A percentile compares a stretch with the other conserved stretches of the same genome.
Conservation (phyloP, 306 rosid species). For the Cucurbita pepo region DNA sequence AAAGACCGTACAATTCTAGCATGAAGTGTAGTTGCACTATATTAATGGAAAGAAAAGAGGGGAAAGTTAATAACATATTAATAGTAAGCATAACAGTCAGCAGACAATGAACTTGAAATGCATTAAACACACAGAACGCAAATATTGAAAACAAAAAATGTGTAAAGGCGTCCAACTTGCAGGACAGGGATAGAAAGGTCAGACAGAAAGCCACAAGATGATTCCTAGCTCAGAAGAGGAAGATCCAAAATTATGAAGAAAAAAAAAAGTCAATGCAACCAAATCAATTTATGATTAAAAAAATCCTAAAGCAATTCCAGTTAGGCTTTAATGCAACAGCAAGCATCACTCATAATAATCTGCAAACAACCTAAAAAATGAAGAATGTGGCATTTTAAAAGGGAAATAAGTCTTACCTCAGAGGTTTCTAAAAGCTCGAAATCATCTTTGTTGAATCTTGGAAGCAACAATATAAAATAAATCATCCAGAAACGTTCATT, state of each 20-base stretch:
- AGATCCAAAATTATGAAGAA: neutral
- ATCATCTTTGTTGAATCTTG: conserved; percentile 49
- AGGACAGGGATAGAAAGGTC: neutral
- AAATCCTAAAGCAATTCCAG: neutral
- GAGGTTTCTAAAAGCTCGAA: conserved; percentile 51
- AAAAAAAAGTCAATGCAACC: neutral
- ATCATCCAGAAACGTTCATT: conserved; percentile 78
- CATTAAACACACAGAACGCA: neutral
- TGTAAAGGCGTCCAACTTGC: neutral
- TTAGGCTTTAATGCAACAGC: neutral
- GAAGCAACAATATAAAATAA: conserved; percentile 66
- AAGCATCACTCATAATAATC: neutral
- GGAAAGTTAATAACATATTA: neutral
- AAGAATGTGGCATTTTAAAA: neutral
- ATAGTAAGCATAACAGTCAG: neutral
- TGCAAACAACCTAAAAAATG: neutral
- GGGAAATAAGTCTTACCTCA: conserved; percentile 32
- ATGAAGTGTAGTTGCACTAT: neutral
- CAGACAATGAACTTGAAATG: neutral
- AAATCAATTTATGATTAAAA: neutral
- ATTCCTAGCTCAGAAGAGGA: neutral
- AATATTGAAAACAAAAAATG: neutral
- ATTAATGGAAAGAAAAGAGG: neutral
- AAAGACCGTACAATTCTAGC: neutral
- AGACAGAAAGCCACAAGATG: neutral